Percentiles rank a stretch among this genome's conserved stretches.
These are phyloP conservation scores for Colletotrichum acutatum DNA, from an alignment of 2,329 filamentous ascomycete species.

Conservation along the genomic window DNA sequence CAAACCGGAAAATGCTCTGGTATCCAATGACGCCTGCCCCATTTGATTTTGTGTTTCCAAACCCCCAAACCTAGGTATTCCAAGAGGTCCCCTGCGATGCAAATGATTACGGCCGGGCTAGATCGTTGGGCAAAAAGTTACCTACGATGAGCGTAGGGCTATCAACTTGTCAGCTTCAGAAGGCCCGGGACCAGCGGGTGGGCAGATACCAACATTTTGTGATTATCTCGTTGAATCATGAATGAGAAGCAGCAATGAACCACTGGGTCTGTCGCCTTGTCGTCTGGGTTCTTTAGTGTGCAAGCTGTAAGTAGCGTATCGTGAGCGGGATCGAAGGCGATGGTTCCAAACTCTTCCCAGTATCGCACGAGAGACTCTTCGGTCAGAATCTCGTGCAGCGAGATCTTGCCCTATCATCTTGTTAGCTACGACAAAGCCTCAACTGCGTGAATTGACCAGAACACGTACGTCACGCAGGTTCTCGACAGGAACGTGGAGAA, in stretches of 20 bases:
- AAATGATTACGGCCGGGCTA: conserved; percentile 48
- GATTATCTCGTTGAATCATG: conserved; percentile 91
- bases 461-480: conserved; percentile 84
- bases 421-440: conserved; percentile 33
- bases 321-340: conserved; percentile 93
- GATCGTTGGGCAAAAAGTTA: conserved; percentile 92
- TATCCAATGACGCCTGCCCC: conserved; percentile 32
- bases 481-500: conserved; percentile 93
- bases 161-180: conserved; percentile 45
- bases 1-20: conserved; percentile 25
- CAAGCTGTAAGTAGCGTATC: conserved; percentile 97
- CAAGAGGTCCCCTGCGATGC: conserved; percentile 44
- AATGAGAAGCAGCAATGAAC: conserved; percentile 98
- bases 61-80: conserved; percentile 12
- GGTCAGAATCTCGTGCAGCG: conserved; percentile 93
- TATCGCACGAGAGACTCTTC: conserved; percentile 96
- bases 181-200: conserved; percentile 1
- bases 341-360: conserved; percentile 99
- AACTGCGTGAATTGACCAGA: background rate
- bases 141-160: conserved; percentile 96
- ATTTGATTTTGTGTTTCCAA: conserved; percentile 7
- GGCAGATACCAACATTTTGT: conserved; percentile 84
- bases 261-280: conserved; percentile 74
- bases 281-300: conserved; percentile 83
- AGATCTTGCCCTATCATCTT: conserved; percentile 80